Evolutionary conservation across 1,284 basidiomycete genomes (phyloP).

Genomic region (Microbotryomycetes sp.): DNA sequence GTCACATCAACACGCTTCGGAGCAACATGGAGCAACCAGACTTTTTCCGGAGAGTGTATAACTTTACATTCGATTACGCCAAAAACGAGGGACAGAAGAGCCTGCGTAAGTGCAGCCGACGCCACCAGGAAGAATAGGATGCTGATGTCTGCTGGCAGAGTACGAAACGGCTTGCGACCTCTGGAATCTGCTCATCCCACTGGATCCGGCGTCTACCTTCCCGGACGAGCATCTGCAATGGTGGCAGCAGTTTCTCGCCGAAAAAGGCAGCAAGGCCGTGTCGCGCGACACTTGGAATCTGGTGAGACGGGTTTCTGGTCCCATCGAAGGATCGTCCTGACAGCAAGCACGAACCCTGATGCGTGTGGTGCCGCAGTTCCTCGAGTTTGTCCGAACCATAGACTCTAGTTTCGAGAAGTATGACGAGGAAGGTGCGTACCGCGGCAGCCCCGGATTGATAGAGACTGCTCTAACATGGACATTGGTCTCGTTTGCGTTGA

Average conservation of each 20-base stretch:
- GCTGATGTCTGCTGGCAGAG: slow-evolving; percentile 44
- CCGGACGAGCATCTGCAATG: slow-evolving; percentile 57
- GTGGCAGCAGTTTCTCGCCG: slow-evolving; percentile 77
- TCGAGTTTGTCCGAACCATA: slow-evolving; percentile 72
- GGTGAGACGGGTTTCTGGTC: slow-evolving; percentile 46
- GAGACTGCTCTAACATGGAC: background rate
- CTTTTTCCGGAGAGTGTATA: slow-evolving; percentile 83
- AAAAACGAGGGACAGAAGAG: slow-evolving; percentile 59
- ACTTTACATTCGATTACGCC: slow-evolving; percentile 79
- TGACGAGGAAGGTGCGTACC: slow-evolving; percentile 66
- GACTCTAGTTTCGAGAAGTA: slow-evolving; percentile 73
- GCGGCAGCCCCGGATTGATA: background rate
- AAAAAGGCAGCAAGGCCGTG: slow-evolving; percentile 68
- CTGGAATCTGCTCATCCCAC: slow-evolving; percentile 75
- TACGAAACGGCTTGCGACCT: slow-evolving; percentile 69
- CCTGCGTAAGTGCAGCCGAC: slow-evolving; percentile 37
- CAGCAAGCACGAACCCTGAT: slow-evolving; percentile 2
- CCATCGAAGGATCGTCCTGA: slow-evolving; percentile 11
- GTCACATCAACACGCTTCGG: slow-evolving; percentile 53
- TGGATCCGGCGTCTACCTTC: slow-evolving; percentile 69
- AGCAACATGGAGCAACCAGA: slow-evolving; percentile 58
- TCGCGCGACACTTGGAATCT: slow-evolving; percentile 93
- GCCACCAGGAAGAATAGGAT: background rate
- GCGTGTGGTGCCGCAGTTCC: slow-evolving; percentile 60
- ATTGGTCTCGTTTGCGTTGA: slow-evolving; percentile 5